phyloP scores from a whole-genome alignment of 371 early-diverging fungal genomes.

The Circinella minor region DNA sequence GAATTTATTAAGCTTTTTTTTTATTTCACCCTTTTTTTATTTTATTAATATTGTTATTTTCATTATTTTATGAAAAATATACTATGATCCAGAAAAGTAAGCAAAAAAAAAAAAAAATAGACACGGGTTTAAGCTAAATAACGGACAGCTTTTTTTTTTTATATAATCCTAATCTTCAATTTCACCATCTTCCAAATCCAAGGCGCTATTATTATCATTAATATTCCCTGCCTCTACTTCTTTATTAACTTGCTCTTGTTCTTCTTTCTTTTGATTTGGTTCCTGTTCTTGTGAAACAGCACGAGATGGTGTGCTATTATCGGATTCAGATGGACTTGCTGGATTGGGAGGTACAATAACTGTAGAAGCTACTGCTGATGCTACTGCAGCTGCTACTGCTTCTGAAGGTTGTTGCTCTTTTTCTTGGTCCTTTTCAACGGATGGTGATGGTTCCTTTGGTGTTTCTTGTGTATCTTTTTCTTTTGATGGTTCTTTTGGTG shows the following conservation, averaged over 20 bases:
- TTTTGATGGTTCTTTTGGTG: no score
- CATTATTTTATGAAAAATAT: no score
- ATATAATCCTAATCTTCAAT: constrained; percentile 27
- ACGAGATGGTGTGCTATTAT: neutral
- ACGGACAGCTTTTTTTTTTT: neutral
- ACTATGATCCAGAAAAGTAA: no score
- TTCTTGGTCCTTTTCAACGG: no score
- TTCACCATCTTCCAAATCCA: constrained; percentile 52
- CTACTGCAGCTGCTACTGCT: constrained; percentile 12
- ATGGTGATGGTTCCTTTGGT: no score
- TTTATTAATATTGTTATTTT: no score
- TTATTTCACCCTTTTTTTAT: no score
- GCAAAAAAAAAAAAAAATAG: no score
- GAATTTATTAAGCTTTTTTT: no score
- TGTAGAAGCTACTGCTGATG: constrained; percentile 7
- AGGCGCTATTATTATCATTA: constrained; percentile 27
- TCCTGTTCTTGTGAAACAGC: constrained; percentile 9
- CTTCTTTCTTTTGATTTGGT: neutral
- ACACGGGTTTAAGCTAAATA: no score
- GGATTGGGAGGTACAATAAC: neutral
- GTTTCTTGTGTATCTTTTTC: no score
- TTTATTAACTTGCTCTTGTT: neutral
- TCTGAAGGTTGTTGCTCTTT: constrained; percentile 3
- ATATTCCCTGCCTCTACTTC: constrained; percentile 12
- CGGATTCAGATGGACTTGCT: neutral